Percentiles rank a stretch among this genome's conserved stretches.
These are phyloP conservation scores for Microsporum ferrugineum DNA, from an alignment of 2,329 filamentous ascomycete species.

Conservation along the genomic window DNA sequence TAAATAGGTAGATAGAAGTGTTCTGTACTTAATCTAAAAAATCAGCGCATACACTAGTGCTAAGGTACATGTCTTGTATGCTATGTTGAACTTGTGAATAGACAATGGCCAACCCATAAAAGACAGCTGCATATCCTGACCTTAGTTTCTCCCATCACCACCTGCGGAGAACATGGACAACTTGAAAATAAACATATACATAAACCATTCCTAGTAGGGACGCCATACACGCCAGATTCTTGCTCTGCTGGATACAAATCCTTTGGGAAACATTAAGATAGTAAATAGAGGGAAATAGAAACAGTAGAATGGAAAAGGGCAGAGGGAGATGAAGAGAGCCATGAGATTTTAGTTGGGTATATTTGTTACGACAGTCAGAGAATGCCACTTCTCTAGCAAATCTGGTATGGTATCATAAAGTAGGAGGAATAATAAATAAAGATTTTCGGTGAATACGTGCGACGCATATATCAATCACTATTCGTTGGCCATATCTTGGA, in stretches of 20 bases:
- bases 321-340: too few species aligned
- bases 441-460: not conserved
- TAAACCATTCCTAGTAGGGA: not conserved
- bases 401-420: slow-evolving; percentile 1
- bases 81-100: not conserved
- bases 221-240: not conserved
- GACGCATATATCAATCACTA: not conserved
- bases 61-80: not conserved
- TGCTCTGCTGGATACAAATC: not conserved
- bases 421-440: not conserved
- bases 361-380: not conserved
- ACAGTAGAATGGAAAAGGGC: not conserved
- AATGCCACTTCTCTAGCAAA: not conserved
- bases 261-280: not conserved
- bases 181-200: slow-evolving; percentile 1
- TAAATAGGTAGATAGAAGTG: not conserved
- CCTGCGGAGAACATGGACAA: not conserved
- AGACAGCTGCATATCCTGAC: not conserved
- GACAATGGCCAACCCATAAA: not conserved
- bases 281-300: not conserved
- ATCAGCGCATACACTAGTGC: not conserved
- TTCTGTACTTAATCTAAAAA: not conserved
- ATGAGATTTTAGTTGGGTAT: not conserved
- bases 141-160: not conserved
- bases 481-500: not conserved